These are phyloP conservation scores for Fraxinus latifolia DNA, from an alignment of 305 asterid species.

Conservation along the genomic window DNA sequence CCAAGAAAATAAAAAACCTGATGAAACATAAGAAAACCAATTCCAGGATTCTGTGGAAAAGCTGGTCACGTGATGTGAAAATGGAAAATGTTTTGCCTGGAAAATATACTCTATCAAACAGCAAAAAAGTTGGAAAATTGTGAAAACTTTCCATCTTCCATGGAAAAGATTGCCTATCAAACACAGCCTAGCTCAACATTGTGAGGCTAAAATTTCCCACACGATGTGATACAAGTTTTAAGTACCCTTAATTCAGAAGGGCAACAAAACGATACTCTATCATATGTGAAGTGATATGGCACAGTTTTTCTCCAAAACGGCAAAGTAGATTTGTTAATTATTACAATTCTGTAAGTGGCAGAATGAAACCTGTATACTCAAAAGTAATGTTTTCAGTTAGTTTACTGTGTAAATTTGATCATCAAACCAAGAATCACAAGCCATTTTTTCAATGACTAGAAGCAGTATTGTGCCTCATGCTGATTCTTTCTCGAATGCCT, in stretches of 20 bases:
- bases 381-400: neutral
- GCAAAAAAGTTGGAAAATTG: no score
- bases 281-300: neutral
- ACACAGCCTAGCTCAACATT: neutral
- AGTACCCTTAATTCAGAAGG: neutral
- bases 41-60: no score
- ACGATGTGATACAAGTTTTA: neutral
- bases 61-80: no score
- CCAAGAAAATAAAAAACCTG: no score
- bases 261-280: neutral
- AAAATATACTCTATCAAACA: no score
- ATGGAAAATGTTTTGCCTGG: no score
- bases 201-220: neutral
- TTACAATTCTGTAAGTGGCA: neutral
- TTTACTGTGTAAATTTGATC: conserved; percentile 60
- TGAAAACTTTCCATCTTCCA: no score
- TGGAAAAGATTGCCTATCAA: no score
- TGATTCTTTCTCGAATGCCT: conserved; percentile 37
- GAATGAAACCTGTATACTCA: neutral
- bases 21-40: no score
- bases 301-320: neutral
- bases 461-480: conserved; percentile 72
- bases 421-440: conserved; percentile 71
- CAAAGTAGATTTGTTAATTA: neutral
- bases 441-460: conserved; percentile 66